These are phyloP conservation scores for Lactarius hatsudake DNA, from an alignment of 768 basidiomycete species.

Conservation along the genomic window DNA sequence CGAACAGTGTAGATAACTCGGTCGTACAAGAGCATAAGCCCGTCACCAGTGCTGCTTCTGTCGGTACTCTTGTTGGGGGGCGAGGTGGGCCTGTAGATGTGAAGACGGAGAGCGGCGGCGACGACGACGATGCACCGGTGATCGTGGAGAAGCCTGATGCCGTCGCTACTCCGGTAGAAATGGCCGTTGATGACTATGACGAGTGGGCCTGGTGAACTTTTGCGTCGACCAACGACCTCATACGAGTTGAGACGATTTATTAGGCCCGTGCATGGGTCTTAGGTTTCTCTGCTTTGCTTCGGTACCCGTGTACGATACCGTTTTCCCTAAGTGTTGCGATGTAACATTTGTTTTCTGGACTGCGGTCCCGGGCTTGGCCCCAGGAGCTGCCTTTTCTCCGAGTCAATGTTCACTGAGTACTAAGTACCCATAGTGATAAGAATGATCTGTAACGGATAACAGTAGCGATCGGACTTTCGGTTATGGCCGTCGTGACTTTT, in stretches of 20 bases:
- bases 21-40: slow-evolving; percentile 12
- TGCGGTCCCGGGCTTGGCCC: no score
- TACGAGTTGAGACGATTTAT: neutral
- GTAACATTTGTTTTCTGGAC: neutral
- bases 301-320: slow-evolving; percentile 3
- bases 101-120: slow-evolving; percentile 3
- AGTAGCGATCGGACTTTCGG: no score
- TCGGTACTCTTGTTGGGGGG: neutral
- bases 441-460: no score
- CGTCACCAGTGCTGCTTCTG: neutral
- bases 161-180: neutral
- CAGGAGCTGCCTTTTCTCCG: no score
- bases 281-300: neutral
- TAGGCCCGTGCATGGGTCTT: neutral
- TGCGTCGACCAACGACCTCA: neutral
- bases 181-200: neutral
- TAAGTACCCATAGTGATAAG: no score
- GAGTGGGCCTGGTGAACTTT: neutral
- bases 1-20: slow-evolving; percentile 9
- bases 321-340: neutral
- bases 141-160: neutral
- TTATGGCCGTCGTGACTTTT: no score
- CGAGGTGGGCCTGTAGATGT: slow-evolving; percentile 7
- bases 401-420: no score
- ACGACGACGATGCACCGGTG: neutral